These are phyloP conservation scores for Teratosphaeria pseudoeucalypti DNA, from an alignment of 2,329 filamentous ascomycete genomes.

Conservation along the genomic window DNA sequence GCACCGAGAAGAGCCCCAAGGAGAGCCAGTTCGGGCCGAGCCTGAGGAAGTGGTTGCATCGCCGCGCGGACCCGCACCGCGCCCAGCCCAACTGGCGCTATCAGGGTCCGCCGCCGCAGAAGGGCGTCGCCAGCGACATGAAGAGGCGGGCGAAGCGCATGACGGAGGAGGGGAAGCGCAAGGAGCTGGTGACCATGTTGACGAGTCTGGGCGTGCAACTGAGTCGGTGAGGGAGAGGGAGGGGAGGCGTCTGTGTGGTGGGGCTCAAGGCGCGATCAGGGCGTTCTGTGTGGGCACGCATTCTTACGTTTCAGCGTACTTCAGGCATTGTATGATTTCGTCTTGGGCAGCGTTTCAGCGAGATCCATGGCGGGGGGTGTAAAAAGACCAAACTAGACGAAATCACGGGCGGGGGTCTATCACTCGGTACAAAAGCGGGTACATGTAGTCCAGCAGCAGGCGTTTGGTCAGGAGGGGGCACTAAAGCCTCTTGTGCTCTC, in stretches of 20 bases:
- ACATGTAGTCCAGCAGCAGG: too few relatives aligned
- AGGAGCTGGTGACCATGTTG: conserved; percentile 16
- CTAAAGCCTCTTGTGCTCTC: neutral
- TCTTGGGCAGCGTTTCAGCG: neutral
- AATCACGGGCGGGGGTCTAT: neutral
- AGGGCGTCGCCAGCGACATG: conserved; percentile 17
- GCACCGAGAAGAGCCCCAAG: conserved; percentile 9
- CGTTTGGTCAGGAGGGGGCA: neutral
- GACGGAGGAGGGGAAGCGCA: conserved; percentile 16
- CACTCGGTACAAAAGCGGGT: neutral
- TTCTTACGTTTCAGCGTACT: neutral
- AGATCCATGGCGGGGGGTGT: neutral
- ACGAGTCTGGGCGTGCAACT: conserved; percentile 3
- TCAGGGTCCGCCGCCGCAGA: conserved; percentile 11
- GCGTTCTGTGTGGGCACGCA: neutral
- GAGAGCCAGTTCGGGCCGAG: conserved; percentile 1
- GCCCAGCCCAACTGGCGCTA: conserved; percentile 20
- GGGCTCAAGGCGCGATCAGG: neutral
- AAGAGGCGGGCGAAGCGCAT: conserved; percentile 16
- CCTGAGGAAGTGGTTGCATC: conserved; percentile 18
- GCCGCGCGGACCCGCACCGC: conserved; percentile 15
- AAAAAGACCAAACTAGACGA: too few relatives aligned
- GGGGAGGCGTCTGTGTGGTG: neutral
- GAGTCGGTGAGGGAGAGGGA: neutral
- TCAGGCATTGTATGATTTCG: neutral